A percentile compares a stretch with the other conserved stretches of the same genome.
Conservation (phyloP, 805 yeast genomes). For the Dipodascus albidus region DNA sequence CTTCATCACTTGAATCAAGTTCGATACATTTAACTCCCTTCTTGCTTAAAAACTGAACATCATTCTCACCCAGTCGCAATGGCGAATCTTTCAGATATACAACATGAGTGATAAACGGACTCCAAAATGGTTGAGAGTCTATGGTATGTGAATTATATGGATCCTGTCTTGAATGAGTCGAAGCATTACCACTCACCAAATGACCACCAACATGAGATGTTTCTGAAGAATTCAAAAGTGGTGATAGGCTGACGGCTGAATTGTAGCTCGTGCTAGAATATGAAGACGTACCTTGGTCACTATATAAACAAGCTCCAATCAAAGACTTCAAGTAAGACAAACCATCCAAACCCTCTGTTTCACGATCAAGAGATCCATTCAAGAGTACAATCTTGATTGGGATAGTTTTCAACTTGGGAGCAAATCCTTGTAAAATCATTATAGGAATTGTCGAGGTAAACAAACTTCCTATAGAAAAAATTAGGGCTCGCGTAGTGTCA, state of each 20-base stretch:
- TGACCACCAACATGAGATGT: no score
- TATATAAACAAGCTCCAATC: conserved; percentile 43
- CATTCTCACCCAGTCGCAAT: not conserved
- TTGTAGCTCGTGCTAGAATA: not conserved
- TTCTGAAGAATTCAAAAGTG: no score
- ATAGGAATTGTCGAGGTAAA: conserved; percentile 84
- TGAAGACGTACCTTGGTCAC: conserved; percentile 24
- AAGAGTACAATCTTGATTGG: conserved; percentile 40
- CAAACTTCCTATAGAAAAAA: conserved; percentile 78
- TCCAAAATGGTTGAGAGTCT: conserved; percentile 2
- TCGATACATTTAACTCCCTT: not conserved
- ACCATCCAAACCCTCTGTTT: conserved; percentile 60
- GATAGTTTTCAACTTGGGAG: conserved; percentile 38
- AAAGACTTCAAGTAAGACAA: conserved; percentile 45
- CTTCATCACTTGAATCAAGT: not conserved
- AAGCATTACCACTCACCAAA: not conserved
- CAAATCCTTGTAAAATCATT: conserved; percentile 60
- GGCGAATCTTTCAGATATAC: not conserved
- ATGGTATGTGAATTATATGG: not conserved
- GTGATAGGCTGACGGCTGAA: not conserved
- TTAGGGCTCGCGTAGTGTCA: conserved; percentile 29
- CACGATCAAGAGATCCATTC: conserved; percentile 71
- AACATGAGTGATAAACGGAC: not conserved
- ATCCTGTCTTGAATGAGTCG: not conserved
- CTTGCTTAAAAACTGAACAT: not conserved